Evolutionary conservation across 345 rosid species (phyloP), one percentile per base, ranked within the genome.

Genomic region (Angophora floribunda): DNA sequence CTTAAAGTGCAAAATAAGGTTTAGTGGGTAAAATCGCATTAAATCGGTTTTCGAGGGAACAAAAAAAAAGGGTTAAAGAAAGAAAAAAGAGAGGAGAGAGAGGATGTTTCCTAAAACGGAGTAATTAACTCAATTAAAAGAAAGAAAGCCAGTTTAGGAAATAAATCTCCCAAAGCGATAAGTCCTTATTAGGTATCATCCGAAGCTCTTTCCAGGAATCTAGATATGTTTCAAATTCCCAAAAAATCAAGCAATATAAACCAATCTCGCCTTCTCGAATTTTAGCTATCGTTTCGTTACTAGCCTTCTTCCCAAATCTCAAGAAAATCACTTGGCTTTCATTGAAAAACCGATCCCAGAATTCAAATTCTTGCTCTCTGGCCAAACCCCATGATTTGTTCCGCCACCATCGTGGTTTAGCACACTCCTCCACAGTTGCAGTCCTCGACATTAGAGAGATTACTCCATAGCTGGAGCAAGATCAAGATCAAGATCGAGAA

Each of bases 21-120:
- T 63, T 63, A 13, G 70, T 4, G 36, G 36, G 17, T 28, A 13
- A 61, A 28, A 28, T 7, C 28, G 36, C 16, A 61, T 61, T 61
- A 12, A 61, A 26, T 61, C 70, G 32, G 70, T 61, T 61, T 61
- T 61, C 13, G 16, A 7, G 16, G 32, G 70, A 32, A 1, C 0
- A 3, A 6, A 13, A 32, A 1, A 1, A 3, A 6, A 13, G 28
- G n/a, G 2, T 61, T 6, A 2, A 0, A 55, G 21, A 53, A 7
- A 53, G 2, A 19, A 10, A 52, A 12, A 5, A 11, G 1, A 26
- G 7, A 61, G 36, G 28, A 7, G 32, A 63, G 17, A 63, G 36
- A 63, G 36, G 70, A 0, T 28, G 30, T 63, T 13, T 63, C 70
- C 70, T 13, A 28, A 63, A 63, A 65, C 41, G 41, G 30, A 65